A percentile compares a stretch with the other conserved stretches of the same genome.
phyloP scores from a whole-genome alignment of 2,329 filamentous ascomycete genomes.

The Sordariomycetes sp. region DNA sequence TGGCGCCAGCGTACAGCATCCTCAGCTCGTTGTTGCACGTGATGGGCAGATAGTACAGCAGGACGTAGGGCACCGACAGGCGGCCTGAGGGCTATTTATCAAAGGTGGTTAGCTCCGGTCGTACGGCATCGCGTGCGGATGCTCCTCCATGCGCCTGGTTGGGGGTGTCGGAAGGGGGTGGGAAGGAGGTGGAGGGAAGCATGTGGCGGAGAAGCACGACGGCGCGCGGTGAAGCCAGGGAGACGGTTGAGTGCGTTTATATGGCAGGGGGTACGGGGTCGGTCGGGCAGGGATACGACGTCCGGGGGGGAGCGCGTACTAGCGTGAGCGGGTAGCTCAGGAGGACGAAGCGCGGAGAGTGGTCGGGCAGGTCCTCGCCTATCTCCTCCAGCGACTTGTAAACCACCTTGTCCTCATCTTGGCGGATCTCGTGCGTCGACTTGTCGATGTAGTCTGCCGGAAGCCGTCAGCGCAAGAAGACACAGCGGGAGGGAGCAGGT shows the following conservation, averaged over 20 bases:
- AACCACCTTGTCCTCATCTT: conserved; percentile 63
- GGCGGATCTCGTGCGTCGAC: conserved; percentile 78
- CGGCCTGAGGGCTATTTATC: conserved; percentile 62
- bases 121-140: not conserved
- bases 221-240: not conserved
- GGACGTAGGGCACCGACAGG: conserved; percentile 81
- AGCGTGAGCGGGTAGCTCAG: conserved; percentile 84
- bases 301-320: conserved; percentile 35
- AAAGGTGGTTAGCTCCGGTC: conserved; percentile 5
- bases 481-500: not conserved
- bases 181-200: not conserved
- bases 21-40: conserved; percentile 80
- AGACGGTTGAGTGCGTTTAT: not conserved
- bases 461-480: not conserved
- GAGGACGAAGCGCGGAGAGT: conserved; percentile 80
- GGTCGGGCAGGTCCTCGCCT: conserved; percentile 82
- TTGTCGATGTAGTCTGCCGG: conserved; percentile 44
- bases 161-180: not conserved
- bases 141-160: not conserved
- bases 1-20: conserved; percentile 93
- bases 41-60: conserved; percentile 87
- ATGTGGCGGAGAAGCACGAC: not conserved
- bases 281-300: not conserved
- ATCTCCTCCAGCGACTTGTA: conserved; percentile 76
- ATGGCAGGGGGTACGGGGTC: not conserved